Evolutionary conservation across 169 alveolate species (phyloP).

Genomic region (Cryptosporidium ryanae): DNA sequence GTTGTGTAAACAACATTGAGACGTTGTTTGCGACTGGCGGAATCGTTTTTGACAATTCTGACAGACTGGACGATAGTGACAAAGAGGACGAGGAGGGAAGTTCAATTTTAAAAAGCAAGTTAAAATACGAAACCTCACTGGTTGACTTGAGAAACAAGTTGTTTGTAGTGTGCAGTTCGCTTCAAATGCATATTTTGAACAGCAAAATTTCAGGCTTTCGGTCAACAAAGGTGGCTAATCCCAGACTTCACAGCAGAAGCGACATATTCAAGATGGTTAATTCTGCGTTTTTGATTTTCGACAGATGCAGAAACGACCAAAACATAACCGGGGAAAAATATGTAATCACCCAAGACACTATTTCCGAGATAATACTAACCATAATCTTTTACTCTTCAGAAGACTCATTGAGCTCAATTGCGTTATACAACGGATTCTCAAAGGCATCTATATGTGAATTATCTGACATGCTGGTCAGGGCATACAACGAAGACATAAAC

Average conservation of each 20-base stretch:
- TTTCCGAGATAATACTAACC: conserved; percentile 41
- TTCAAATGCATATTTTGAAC: conserved; percentile 24
- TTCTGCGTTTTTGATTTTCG: conserved; percentile 2
- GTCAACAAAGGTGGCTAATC: neutral
- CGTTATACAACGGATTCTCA: conserved; percentile 11
- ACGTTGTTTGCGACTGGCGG: conserved; percentile 27
- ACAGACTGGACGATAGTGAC: neutral
- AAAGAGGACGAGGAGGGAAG: neutral
- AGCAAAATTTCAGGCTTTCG: conserved; percentile 7
- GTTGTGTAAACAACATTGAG: conserved; percentile 42
- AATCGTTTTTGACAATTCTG: neutral
- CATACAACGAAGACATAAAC: neutral
- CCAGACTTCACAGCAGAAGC: neutral
- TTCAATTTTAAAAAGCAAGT: neutral
- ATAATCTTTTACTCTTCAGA: neutral
- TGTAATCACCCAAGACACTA: conserved; percentile 26
- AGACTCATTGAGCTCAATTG: conserved; percentile 22
- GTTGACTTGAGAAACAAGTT: conserved; percentile 12
- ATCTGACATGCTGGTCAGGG: conserved; percentile 7
- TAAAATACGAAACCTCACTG: neutral
- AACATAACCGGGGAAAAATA: neutral
- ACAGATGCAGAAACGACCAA: neutral
- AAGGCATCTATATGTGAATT: conserved; percentile 20
- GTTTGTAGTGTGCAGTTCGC: conserved; percentile 12
- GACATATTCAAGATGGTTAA: neutral